Evolutionary conservation across 768 basidiomycete genomes (phyloP), one percentile per base, ranked within the genome.

Genomic region (Pleurotus cornucopiae): DNA sequence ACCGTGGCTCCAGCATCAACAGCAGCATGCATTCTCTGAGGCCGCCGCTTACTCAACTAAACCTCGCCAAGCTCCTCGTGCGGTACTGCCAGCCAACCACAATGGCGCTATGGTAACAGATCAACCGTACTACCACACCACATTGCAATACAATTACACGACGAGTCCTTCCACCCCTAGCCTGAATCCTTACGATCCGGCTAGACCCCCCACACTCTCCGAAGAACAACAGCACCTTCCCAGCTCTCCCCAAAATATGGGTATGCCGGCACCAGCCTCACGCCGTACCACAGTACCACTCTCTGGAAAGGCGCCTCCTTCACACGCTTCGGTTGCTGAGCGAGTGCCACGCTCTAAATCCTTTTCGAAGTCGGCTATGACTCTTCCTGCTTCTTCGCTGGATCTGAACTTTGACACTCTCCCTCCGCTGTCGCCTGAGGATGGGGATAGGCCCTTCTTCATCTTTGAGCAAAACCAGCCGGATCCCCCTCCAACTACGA

Each of bases 1-100:
- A 12, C 51, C 51, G 16, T 53, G 51, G 51, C 39, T 53, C 46
- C 51, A 53, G 39, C 39, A 53, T n/a, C 51, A 49, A n/a, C 48
- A 53, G 5, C 18, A 41, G 16, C 34, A 18, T n/a, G 20, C 11
- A 16, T 20, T 23, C 14, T 20, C n/a, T 41, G 51, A 53, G 14
- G 16, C 39, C 13, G 39, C n/a, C 18, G 46, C 21, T 16, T 34
- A 38, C 20, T 39, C 40, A 23, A 21, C n/a, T 5, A 54, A 54
- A 41, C 21, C 41, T 26, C 23, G n/a, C 13, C 54, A 55, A 55
- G 46, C 44, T 25, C 30, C 30, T 34, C 43, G 54, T 18, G 20
- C 16, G 3, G 14, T 4, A 5, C 12, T 20, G 54, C 25, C 43
- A 23, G 30, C 30, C 9, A 44, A 38, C 34, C 49, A 23, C 25